Conservation (phyloP, 164 flowering plant species). For the Vitis amurensis region DNA sequence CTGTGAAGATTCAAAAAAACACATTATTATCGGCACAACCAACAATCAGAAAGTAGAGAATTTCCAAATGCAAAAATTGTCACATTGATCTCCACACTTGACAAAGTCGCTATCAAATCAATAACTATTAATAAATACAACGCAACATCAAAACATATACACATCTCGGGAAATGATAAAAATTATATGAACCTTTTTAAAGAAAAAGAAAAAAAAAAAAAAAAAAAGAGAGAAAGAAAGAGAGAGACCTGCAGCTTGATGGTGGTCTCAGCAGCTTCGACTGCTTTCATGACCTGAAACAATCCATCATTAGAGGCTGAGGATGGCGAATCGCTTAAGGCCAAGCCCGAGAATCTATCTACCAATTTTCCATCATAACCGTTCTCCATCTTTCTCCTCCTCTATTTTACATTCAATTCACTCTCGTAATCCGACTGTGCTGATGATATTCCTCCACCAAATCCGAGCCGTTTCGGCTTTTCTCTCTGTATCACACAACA, state of each 20-base stretch:
- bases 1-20: constrained; percentile 24
- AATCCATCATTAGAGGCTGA: constrained; percentile 35
- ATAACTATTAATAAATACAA: no score
- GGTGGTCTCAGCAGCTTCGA: constrained; percentile 80
- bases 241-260: constrained; percentile 66
- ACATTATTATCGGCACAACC: constrained; percentile 2
- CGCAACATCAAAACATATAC: no score
- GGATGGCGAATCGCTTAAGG: constrained; percentile 26
- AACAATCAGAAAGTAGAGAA: no score
- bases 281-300: constrained; percentile 85
- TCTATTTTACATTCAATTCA: background rate
- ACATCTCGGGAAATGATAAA: background rate
- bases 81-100: no score
- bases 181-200: background rate
- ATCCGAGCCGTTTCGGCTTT: no score
- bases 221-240: background rate
- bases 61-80: no score
- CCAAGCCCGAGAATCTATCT: constrained; percentile 46
- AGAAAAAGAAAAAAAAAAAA: background rate
- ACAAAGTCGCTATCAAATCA: no score
- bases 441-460: no score
- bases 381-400: constrained; percentile 42
- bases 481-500: no score
- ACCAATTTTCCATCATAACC: constrained; percentile 50
- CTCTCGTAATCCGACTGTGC: no score